phyloP scores from a whole-genome alignment of 2,329 filamentous ascomycete species.

The Phialemoniopsis sp. region DNA sequence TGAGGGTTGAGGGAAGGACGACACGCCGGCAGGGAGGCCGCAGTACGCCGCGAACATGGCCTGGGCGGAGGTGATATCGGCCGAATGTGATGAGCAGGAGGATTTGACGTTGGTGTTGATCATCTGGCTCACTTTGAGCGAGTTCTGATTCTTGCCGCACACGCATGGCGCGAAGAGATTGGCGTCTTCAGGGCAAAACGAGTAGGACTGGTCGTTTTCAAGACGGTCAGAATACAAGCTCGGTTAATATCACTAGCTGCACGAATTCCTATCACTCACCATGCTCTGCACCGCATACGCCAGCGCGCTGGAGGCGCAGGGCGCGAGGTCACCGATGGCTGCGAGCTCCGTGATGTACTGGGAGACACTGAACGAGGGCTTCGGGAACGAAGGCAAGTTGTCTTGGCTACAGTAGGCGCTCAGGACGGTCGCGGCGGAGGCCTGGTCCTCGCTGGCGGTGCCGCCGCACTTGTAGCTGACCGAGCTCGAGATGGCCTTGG shows the following conservation, averaged over 20 bases:
- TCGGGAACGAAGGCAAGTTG: constrained; percentile 29
- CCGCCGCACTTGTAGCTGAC: constrained; percentile 38
- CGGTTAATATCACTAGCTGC: constrained; percentile 1
- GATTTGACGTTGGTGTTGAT: constrained; percentile 38
- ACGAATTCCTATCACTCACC: background rate
- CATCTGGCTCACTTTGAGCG: constrained; percentile 31
- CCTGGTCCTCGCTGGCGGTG: constrained; percentile 41
- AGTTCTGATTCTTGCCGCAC: constrained; percentile 47
- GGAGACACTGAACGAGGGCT: constrained; percentile 36
- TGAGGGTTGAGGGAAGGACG: constrained; percentile 39
- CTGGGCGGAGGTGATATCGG: constrained; percentile 42
- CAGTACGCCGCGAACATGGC: constrained; percentile 49
- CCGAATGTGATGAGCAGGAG: constrained; percentile 40
- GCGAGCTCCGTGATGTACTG: constrained; percentile 47
- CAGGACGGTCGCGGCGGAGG: constrained; percentile 40
- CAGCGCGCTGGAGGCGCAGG: constrained; percentile 35
- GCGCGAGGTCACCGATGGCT: constrained; percentile 33
- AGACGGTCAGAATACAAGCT: background rate
- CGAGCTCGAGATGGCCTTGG: constrained; percentile 29
- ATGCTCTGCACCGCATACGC: constrained; percentile 32
- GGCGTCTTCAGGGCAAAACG: constrained; percentile 18
- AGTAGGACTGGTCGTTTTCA: constrained; percentile 14
- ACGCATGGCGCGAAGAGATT: constrained; percentile 41
- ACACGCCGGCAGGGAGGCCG: constrained; percentile 42
- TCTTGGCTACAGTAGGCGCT: constrained; percentile 45